Evolutionary conservation across 768 basidiomycete species (phyloP), one percentile per base, ranked within the genome.

Genomic region (Auricularia sp.): DNA sequence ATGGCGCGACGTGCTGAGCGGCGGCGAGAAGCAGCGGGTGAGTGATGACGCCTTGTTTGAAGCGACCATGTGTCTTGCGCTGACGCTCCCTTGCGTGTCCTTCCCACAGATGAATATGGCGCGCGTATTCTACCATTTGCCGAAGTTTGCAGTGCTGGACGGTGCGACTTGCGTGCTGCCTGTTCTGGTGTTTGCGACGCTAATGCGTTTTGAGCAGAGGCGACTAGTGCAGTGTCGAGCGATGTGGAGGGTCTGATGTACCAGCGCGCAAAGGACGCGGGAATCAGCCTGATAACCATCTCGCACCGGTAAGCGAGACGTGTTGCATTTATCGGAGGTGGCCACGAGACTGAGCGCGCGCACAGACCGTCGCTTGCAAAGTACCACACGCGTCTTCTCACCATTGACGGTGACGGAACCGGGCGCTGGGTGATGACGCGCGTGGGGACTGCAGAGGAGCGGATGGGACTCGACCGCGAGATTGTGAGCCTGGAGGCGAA

Each of bases 241-340:
- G 96, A 98, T 72, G 94, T 98, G 24, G 95, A 98, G 73, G 94
- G 94, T 0, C 80, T 85, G 68, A 94, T 98, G 92, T 98, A 98
- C 77, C 90, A 95, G 73, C 86, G 92, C 68, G 88, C 90, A 35
- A 97, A 97, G 75, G 81, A 85, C 37, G 78, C 92, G 13, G 93
- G 89, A 1, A 94, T 97, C 71, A 95, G 95, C 0, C 81, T 98
- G 59, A 89, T 98, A 65, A 98, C 94, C 3, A 92, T 98, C 62
- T 94, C 94, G 16, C 79, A 93, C 63, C 86, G 89, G 89, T 90
- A 68, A 1, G 82, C 73, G 29, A 8, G 2, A 13, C 18, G 21
- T 18, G 18, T 51, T 18, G 14, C 11, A 10, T 45, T 11, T 18
- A 18, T 6, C 73, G 54, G 66, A 13, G 21, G 47, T 18, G 2